Percentiles rank a stretch among this genome's conserved stretches.
These are phyloP conservation scores for Paradendryphiella salina DNA, from an alignment of 2,329 filamentous ascomycete species.

Conservation along the genomic window DNA sequence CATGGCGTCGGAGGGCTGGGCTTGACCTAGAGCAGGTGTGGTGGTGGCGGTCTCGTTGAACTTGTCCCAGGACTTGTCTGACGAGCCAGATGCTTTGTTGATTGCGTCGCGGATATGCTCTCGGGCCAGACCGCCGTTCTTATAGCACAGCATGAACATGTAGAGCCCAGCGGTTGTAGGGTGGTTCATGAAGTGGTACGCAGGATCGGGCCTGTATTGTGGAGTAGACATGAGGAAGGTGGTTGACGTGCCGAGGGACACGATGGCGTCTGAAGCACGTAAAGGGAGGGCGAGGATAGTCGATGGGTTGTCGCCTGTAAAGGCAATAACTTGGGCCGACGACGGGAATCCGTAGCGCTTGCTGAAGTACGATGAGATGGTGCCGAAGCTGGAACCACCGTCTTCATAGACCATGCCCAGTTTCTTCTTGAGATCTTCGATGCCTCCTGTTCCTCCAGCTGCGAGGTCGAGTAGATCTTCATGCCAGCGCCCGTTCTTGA, in stretches of 20 bases:
- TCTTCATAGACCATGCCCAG: constrained; percentile 79
- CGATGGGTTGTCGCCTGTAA: constrained; percentile 94
- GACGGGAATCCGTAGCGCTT: constrained; percentile 74
- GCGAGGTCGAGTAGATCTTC: constrained; percentile 74
- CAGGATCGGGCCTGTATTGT: constrained; percentile 84
- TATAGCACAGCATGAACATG: constrained; percentile 99
- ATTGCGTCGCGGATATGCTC: constrained; percentile 86
- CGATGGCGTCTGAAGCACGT: constrained; percentile 86
- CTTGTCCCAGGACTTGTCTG: constrained; percentile 68
- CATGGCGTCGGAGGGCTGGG: constrained; percentile 59
- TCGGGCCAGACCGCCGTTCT: constrained; percentile 91
- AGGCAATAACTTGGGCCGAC: constrained; percentile 77
- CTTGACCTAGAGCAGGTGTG: constrained; percentile 69
- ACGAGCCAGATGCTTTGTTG: constrained; percentile 54
- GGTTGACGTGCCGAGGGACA: constrained; percentile 90
- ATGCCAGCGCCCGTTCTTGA: constrained; percentile 72
- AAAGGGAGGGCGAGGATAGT: constrained; percentile 92
- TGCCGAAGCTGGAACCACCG: constrained; percentile 76
- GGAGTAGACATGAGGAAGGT: constrained; percentile 98
- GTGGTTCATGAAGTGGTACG: constrained; percentile 98
- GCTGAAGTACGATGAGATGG: constrained; percentile 77
- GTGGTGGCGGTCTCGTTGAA: constrained; percentile 76
- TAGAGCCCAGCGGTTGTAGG: constrained; percentile 87
- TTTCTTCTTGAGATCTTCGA: constrained; percentile 70
- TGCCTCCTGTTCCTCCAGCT: constrained; percentile 62